These are phyloP conservation scores for Dryas integrifolia DNA, from an alignment of 331 rosid species.

Conservation along the genomic window DNA sequence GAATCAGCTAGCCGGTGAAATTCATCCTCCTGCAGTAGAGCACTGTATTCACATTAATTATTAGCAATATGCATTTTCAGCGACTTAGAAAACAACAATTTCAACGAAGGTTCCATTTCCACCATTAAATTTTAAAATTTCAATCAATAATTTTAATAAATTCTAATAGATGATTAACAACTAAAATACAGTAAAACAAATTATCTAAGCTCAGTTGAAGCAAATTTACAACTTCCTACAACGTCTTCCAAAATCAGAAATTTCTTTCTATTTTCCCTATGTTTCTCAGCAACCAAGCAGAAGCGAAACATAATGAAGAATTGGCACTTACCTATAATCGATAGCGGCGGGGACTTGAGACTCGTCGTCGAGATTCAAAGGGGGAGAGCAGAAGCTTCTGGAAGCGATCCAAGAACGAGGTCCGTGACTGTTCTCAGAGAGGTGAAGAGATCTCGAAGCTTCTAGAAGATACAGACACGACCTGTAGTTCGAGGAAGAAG, in stretches of 20 bases:
- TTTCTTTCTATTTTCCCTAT: background rate
- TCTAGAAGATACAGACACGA: slow-evolving; percentile 27
- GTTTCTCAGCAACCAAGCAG: slow-evolving; percentile 16
- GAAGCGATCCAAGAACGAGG: slow-evolving; percentile 26
- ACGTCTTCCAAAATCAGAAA: background rate
- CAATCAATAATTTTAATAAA: background rate
- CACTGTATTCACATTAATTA: slow-evolving; percentile 54
- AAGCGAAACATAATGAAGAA: background rate
- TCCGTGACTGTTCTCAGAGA: background rate
- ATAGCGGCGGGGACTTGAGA: slow-evolving; percentile 57
- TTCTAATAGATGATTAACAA: background rate
- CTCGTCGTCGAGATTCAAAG: slow-evolving; percentile 36
- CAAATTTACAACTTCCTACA: background rate
- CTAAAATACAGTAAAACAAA: background rate
- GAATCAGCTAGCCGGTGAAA: slow-evolving; percentile 67
- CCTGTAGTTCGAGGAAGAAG: slow-evolving; percentile 21
- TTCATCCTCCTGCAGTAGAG: slow-evolving; percentile 71
- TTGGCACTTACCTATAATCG: slow-evolving; percentile 57
- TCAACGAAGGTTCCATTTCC: background rate
- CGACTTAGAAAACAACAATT: background rate
- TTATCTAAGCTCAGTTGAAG: background rate
- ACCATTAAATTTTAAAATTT: background rate
- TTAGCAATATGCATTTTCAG: slow-evolving; percentile 34
- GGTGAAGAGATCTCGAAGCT: slow-evolving; percentile 22
- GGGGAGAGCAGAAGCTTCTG: slow-evolving; percentile 58